Evolutionary conservation across 495 filamentous ascomycete species (phyloP), one percentile per base, ranked within the genome.

Genomic region (Geoglossum glabrum): DNA sequence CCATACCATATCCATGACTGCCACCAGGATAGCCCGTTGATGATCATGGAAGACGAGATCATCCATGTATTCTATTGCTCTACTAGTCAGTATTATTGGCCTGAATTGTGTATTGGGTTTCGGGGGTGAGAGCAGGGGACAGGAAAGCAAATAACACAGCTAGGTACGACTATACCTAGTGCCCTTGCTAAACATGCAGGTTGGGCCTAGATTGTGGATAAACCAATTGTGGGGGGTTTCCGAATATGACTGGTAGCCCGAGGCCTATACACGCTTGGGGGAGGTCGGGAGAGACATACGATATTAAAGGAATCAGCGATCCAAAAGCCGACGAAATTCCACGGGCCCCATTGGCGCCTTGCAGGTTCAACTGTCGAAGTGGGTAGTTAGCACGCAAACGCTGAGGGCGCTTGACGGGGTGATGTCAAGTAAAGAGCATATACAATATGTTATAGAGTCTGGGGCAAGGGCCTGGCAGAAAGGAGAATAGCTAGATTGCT

Each of bases 261-360:
- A 34, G 31, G 31, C 4, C 11, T 34, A n/a, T 34, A 5, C 31
- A 11, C 11, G 31, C 31, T 5, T 34, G 31, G 31, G 31, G 31
- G 31, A 11, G 11, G 4, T 34, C 31, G 11, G 31, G 11, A 4
- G 40, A 21, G 2, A 73, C 76, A 64, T 65, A 80, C 78, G 68
- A 96, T 93, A 68, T 96, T 96, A 69, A 95, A 87, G 6, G 86
- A 90, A 70, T 96, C 90, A 33, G 90, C 87, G 66, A 94, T 77
- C 87, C 87, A 92, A 65, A 94, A 94, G 21, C 82, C 84, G 57
- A 95, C 80, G 64, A 88, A 96, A 65, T 95, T 95, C 77, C 82
- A 84, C 56, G 85, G 73, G 56, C 79, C 83, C 90, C 90, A 96
- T 79, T 87, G 80, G 28, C 90, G 81, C 58, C 86, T 80, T 59